phyloP scores from a whole-genome alignment of 306 rosid genomes.

The Vicia faba region DNA sequence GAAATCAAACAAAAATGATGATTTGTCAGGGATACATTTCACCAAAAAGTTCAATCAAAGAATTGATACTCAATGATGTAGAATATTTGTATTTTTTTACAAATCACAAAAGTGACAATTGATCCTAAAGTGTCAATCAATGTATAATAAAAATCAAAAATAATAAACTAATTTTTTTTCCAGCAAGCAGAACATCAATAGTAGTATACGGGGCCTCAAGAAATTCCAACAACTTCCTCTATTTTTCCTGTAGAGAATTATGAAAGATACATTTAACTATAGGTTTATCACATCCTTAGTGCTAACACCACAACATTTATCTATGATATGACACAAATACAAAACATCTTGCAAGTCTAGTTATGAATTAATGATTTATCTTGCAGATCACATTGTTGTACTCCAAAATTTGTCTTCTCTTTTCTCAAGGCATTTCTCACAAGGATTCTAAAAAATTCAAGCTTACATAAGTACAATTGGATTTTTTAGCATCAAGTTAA shows the following conservation, averaged over 20 bases:
- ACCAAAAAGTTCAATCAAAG: neutral
- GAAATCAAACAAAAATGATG: neutral
- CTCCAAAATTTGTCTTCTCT: too few species aligned
- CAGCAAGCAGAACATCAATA: constrained; percentile 83
- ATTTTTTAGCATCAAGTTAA: too few species aligned
- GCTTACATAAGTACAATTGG: too few species aligned
- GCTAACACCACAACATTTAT: neutral
- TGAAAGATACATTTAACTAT: constrained; percentile 2
- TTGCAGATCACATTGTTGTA: too few species aligned
- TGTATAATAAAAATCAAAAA: constrained; percentile 5
- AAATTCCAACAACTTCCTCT: constrained; percentile 84
- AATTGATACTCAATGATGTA: constrained; percentile 10
- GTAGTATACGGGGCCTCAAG: constrained; percentile 92
- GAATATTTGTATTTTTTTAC: constrained; percentile 2
- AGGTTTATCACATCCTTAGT: constrained; percentile 1
- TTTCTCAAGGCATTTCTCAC: too few species aligned
- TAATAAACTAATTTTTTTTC: constrained; percentile 70
- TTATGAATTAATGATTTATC: neutral
- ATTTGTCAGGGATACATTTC: neutral
- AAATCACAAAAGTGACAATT: neutral
- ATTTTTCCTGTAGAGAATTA: constrained; percentile 67
- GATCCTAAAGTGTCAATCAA: neutral
- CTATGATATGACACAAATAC: constrained; percentile 18
- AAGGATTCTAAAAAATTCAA: too few species aligned
- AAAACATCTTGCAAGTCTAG: neutral